A percentile compares a stretch with the other conserved stretches of the same genome.
Conservation (phyloP, 2,329 filamentous ascomycete genomes). For the Penicillium sp. region DNA sequence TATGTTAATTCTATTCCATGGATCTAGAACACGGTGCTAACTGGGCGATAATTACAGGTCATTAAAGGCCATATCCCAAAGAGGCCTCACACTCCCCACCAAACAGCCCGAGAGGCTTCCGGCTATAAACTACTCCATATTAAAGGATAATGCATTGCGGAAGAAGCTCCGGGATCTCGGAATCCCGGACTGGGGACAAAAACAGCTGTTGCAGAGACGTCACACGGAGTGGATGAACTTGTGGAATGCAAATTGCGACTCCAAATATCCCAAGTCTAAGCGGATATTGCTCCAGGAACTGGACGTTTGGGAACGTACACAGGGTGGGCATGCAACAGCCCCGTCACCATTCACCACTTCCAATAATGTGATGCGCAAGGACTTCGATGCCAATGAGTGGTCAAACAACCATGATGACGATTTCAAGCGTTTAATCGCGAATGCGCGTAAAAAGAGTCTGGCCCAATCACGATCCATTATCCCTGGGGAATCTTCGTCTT, state of each 20-base stretch:
- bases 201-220: conserved; percentile 69
- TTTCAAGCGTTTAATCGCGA: conserved; percentile 76
- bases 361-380: conserved; percentile 71
- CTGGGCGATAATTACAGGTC: conserved; percentile 17
- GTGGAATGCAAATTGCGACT: conserved; percentile 97
- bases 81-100: conserved; percentile 19
- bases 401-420: conserved; percentile 67
- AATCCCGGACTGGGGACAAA: conserved; percentile 67
- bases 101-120: conserved; percentile 65
- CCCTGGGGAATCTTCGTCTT: conserved; percentile 17
- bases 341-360: conserved; percentile 20
- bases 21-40: conserved; percentile 16
- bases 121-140: conserved; percentile 77
- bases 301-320: conserved; percentile 80
- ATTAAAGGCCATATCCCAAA: conserved; percentile 22
- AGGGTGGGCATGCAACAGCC: conserved; percentile 60
- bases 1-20: conserved; percentile 15
- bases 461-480: conserved; percentile 28
- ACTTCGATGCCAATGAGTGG: conserved; percentile 81
- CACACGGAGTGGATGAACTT: conserved; percentile 93
- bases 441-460: conserved; percentile 60
- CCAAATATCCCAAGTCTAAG: conserved; percentile 67
- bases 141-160: conserved; percentile 74
- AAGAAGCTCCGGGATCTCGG: conserved; percentile 81
- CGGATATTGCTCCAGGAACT: conserved; percentile 73